Evolutionary conservation across 768 basidiomycete species (phyloP), one percentile per base, ranked within the genome.

Genomic region (Lyophyllum shimeji): DNA sequence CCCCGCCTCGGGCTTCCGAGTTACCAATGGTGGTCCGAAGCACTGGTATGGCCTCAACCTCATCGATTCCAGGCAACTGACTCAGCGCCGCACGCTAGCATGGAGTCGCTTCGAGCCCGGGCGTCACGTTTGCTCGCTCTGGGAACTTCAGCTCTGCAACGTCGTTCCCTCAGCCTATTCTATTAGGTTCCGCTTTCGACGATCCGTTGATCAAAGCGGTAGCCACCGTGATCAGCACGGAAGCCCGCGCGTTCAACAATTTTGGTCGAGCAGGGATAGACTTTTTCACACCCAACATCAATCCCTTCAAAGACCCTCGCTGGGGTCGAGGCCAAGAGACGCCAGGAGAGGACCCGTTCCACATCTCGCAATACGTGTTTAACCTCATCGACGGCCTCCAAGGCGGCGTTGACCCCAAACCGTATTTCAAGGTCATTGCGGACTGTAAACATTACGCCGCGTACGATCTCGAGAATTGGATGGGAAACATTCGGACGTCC

Each of bases 241-340:
- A 85, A 61, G 80, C 79, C 1, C 76, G 83, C 12, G 82, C 82
- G 2, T 84, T 83, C 73, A 82, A 80, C 66, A 85, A 84, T 50
- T 71, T 65, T 25, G 77, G 75, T 11, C 74, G 75, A 11, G 79
- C 82, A 2, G 83, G 82, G 0, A 65, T 83, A 29, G 80, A 83
- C 64, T 83, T 74, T 63, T 84, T 77, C 64, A 83, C 83, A 0
- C 83, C 82, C 5, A 84, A 84, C 57, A 78, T 78, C 61, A 79
- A 78, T 58, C 76, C 83, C 0, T 84, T 84, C 74, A 82, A 77
- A 54, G 84, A 85, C 57, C 83, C 84, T 42, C 81, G 82, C 12
- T 84, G 84, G 83, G 83, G 83, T 6, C 72, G 83, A 44, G 82
- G 82, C 0, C 82, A 83, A 60, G 84, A 84, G 67, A 84, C 83